Conservation (phyloP, 75 land plant genomes). For the Selaginella moellendorffii region DNA sequence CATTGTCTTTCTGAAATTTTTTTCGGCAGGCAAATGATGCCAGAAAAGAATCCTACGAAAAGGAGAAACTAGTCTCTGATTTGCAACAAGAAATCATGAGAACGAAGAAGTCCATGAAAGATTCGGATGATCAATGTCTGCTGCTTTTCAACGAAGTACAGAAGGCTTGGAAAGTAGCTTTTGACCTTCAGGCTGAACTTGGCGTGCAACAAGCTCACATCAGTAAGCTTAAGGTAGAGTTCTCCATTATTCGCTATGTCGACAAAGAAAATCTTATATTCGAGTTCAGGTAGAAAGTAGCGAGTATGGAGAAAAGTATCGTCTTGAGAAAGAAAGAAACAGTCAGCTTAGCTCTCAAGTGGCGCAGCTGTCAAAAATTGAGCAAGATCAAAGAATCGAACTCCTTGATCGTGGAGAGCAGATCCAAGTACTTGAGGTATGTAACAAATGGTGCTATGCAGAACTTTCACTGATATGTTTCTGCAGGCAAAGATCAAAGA, state of each 20-base stretch:
- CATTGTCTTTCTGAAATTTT: neutral
- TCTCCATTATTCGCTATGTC: too few relatives aligned
- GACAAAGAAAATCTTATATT: neutral
- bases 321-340: conserved; percentile 59
- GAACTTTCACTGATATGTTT: too few relatives aligned
- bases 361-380: conserved; percentile 50
- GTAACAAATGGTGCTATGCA: too few relatives aligned
- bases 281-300: conserved; percentile 45
- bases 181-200: conserved; percentile 60
- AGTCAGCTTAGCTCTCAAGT: conserved; percentile 58
- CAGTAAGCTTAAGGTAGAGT: neutral
- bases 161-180: conserved; percentile 94
- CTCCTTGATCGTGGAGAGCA: conserved; percentile 41
- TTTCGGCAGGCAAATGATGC: conserved; percentile 67
- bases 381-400: conserved; percentile 69
- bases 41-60: conserved; percentile 72
- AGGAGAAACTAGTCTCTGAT: conserved; percentile 58
- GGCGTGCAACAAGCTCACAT: neutral
- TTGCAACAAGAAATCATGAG: conserved; percentile 42
- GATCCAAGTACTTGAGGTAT: conserved; percentile 68
- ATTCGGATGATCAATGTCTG: conserved; percentile 78
- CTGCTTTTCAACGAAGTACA: conserved; percentile 87
- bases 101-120: conserved; percentile 45
- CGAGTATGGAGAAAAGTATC: conserved; percentile 45
- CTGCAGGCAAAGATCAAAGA: conserved; percentile 47